phyloP scores from a whole-genome alignment of 768 basidiomycete genomes.

The Boletellus ananiceps region DNA sequence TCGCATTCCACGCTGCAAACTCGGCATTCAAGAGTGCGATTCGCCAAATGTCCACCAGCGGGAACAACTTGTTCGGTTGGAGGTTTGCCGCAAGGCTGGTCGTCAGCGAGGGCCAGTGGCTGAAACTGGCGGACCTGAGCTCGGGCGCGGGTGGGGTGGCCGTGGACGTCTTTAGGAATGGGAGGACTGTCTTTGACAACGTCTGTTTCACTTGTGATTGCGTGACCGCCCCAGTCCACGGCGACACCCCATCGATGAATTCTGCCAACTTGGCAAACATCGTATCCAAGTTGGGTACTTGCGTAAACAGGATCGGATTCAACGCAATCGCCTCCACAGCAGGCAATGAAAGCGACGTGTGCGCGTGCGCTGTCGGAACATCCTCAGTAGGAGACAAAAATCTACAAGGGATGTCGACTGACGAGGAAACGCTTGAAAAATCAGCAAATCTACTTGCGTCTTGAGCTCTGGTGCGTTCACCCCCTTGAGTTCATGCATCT shows the following conservation, averaged over 20 bases:
- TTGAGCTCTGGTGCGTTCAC: constrained; percentile 64
- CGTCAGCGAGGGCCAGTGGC: constrained; percentile 48
- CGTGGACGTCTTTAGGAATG: constrained; percentile 61
- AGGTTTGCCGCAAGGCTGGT: constrained; percentile 42
- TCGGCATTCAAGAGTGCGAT: constrained; percentile 65
- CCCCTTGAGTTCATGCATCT: constrained; percentile 72
- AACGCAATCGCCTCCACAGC: constrained; percentile 59
- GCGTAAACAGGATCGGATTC: constrained; percentile 70
- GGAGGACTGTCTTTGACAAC: constrained; percentile 46
- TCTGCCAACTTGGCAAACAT: constrained; percentile 56
- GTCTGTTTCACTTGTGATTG: constrained; percentile 43
- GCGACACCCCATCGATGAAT: constrained; percentile 52
- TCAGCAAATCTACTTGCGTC: constrained; percentile 67
- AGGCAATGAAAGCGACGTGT: constrained; percentile 55
- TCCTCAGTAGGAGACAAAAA: neutral
- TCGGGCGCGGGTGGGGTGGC: constrained; percentile 15
- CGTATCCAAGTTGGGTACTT: constrained; percentile 64
- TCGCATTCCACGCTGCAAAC: constrained; percentile 48
- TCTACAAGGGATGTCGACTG: constrained; percentile 25
- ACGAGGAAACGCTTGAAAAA: constrained; percentile 81
- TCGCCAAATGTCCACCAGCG: constrained; percentile 79
- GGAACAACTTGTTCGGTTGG: constrained; percentile 60
- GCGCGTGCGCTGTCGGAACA: constrained; percentile 62
- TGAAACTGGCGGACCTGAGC: constrained; percentile 38
- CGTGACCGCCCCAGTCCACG: constrained; percentile 30